Percentiles rank a stretch among this genome's conserved stretches.
Conservation (phyloP, 805 yeast species). For the Lipomyces sp. region DNA sequence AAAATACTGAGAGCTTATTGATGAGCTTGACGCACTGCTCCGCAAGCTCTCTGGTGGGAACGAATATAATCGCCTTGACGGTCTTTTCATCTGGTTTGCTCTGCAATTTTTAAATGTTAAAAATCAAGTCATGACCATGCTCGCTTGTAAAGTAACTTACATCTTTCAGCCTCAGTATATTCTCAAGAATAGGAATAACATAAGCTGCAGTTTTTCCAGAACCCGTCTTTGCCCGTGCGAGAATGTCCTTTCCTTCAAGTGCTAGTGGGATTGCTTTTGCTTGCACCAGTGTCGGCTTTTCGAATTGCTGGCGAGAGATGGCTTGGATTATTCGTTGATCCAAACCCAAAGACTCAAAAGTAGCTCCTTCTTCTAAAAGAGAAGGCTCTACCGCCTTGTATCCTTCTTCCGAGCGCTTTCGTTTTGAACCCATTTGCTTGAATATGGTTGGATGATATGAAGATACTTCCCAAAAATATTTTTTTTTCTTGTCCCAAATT, state of each 20-base stretch:
- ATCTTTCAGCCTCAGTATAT: slow-evolving; percentile 47
- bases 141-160: slow-evolving; percentile 1
- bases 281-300: slow-evolving; percentile 86
- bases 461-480: not conserved
- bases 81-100: slow-evolving; percentile 31
- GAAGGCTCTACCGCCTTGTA: not conserved
- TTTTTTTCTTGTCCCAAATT: not conserved
- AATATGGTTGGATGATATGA: not conserved
- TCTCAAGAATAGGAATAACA: slow-evolving; percentile 78
- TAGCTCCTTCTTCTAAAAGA: slow-evolving; percentile 33
- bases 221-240: slow-evolving; percentile 93
- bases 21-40: slow-evolving; percentile 76
- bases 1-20: slow-evolving; percentile 63
- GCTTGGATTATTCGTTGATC: slow-evolving; percentile 87
- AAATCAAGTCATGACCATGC: not conserved
- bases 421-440: slow-evolving; percentile 5
- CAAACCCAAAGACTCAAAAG: slow-evolving; percentile 72
- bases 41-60: slow-evolving; percentile 90
- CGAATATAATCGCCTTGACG: slow-evolving; percentile 67
- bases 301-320: slow-evolving; percentile 67
- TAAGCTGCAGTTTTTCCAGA: slow-evolving; percentile 95
- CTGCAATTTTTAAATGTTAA: not conserved
- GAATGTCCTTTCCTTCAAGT: slow-evolving; percentile 82
- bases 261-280: slow-evolving; percentile 91
- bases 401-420: slow-evolving; percentile 1